Evolutionary conservation across 495 filamentous ascomycete species (phyloP), one percentile per base, ranked within the genome.

Genomic region (Gamarada debralockiae): DNA sequence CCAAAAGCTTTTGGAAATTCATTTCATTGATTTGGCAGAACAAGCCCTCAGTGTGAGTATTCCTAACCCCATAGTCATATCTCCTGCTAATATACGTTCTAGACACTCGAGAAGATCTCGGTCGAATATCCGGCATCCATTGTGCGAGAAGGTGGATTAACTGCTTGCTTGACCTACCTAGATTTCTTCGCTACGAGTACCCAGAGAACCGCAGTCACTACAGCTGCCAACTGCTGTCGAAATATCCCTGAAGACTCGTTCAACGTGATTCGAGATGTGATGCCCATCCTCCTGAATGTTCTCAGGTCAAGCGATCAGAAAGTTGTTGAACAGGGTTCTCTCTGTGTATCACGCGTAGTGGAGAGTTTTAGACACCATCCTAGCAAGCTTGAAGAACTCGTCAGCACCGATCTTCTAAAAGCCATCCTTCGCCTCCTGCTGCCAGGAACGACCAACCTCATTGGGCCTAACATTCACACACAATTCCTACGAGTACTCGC

Each of bases 131-230:
- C 95, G 13, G 85, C 88, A 2, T 89, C 90, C 24, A 97, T 99
- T 59, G 93, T 99, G 18, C 88, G 92, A 31, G 95, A 97, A 71
- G 95, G 92, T 25, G 95, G 95, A 10, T 73, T 99, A 55, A 92
- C 87, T 13, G 95, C 93, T 22, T 99, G 95, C 60, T 73, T 99
- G 48, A 89, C 85, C 1, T 97, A 90, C 69, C 77, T 99, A 31
- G 95, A 99, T 61, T 99, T 99, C 69, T 99, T 99, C 65, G 85
- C 95, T 5, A 97, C 95, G 9, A 91, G 92, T 65, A 97, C 93
- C 3, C 95, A 99, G 67, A 81, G 95, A 24, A 95, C 92, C 18
- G 95, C 95, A 2, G 93, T 97, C 15, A 97, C 90, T 2, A 97
- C 92, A 13, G 95, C 95, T 18, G 95, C 95, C 18, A 97, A 99